These are phyloP conservation scores for Ogataea siamensis DNA, from an alignment of 805 yeast species.

Conservation along the genomic window DNA sequence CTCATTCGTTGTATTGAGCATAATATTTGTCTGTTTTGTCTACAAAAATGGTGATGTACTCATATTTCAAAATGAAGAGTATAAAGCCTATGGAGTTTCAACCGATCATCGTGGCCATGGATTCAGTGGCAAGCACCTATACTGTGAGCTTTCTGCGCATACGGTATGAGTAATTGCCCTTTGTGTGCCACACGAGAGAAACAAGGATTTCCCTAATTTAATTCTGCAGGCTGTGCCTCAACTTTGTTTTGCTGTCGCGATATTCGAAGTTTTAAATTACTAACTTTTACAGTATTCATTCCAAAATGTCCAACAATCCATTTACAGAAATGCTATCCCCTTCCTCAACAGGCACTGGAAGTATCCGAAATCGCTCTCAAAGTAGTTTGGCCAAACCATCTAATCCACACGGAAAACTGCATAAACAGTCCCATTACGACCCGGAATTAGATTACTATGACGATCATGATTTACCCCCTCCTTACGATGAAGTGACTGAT, in stretches of 20 bases:
- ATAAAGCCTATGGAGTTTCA: no score
- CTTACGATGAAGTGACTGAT: slow-evolving; percentile 66
- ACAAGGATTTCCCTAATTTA: background rate
- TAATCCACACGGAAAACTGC: slow-evolving; percentile 25
- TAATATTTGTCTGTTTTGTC: no score
- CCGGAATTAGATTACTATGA: slow-evolving; percentile 29
- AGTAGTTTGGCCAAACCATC: slow-evolving; percentile 1
- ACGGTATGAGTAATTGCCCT: background rate
- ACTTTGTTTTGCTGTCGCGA: background rate
- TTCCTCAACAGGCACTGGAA: slow-evolving; percentile 32
- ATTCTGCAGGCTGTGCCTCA: background rate
- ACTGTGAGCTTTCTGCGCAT: no score
- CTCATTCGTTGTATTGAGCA: no score
- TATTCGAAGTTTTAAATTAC: background rate
- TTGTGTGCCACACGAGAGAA: slow-evolving; percentile 1
- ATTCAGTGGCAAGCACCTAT: no score
- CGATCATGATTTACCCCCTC: slow-evolving; percentile 48
- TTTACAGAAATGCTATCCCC: slow-evolving; percentile 48
- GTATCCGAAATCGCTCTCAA: slow-evolving; percentile 33
- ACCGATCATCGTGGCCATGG: no score
- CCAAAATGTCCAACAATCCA: slow-evolving; percentile 46
- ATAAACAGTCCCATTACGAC: slow-evolving; percentile 13
- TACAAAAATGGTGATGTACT: no score
- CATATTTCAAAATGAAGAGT: no score
- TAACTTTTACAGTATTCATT: slow-evolving; percentile 12